Evolutionary conservation across 2,329 filamentous ascomycete genomes (phyloP).

Genomic region (Metarhizium album): DNA sequence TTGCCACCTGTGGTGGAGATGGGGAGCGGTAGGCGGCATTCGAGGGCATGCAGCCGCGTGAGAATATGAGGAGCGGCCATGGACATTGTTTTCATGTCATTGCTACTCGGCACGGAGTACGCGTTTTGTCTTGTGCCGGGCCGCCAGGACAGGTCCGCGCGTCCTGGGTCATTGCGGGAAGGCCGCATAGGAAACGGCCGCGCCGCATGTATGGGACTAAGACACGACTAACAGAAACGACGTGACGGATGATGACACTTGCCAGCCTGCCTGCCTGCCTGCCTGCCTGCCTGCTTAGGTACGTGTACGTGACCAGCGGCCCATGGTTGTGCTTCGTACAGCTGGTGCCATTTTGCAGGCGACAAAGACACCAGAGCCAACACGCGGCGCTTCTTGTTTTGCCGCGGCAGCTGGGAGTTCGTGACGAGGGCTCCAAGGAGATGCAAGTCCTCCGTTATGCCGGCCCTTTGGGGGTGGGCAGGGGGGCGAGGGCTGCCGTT

Average conservation of each 20-base stretch:
- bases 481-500: no score
- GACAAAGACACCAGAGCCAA: no score
- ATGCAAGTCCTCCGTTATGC: no score
- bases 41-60: background rate
- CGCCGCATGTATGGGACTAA: background rate
- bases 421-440: no score
- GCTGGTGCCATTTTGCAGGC: background rate
- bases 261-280: background rate
- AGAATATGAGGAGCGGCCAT: background rate
- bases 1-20: background rate
- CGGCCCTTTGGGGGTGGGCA: no score
- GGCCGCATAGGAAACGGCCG: conserved; percentile 2
- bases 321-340: background rate
- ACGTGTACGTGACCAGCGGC: no score
- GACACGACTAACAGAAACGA: background rate
- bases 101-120: background rate
- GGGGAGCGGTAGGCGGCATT: background rate
- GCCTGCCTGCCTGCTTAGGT: background rate
- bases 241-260: background rate
- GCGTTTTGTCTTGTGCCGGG: background rate
- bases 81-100: background rate
- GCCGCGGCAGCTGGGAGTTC: no score
- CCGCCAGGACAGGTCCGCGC: background rate
- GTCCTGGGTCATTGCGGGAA: conserved; percentile 1
- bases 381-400: no score